phyloP scores from a whole-genome alignment of 345 rosid genomes.

The Ricinus communis region DNA sequence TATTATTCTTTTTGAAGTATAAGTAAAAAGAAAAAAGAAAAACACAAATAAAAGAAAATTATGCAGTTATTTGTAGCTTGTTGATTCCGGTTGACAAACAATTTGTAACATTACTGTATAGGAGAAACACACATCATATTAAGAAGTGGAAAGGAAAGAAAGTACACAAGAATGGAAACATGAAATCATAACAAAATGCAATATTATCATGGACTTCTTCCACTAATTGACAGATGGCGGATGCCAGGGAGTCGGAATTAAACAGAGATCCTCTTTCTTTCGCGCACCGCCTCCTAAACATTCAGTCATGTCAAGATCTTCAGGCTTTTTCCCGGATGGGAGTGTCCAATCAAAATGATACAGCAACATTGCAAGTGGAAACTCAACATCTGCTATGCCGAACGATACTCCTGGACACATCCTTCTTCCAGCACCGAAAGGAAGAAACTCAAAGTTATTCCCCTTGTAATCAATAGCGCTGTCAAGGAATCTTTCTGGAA shows the following conservation, averaged over 20 bases:
- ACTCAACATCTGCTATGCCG: neutral
- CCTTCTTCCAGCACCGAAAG: conserved; percentile 8
- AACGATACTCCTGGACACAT: neutral
- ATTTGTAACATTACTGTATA: too few species aligned
- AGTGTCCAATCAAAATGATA: conserved; percentile 2
- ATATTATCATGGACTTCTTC: too few species aligned
- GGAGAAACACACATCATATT: too few species aligned
- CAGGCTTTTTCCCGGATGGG: neutral
- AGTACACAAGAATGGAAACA: too few species aligned
- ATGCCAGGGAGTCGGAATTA: neutral
- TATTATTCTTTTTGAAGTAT: too few species aligned
- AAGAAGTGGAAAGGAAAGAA: too few species aligned
- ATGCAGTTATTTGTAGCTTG: too few species aligned
- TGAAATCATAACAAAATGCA: too few species aligned
- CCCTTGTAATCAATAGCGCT: conserved; percentile 5
- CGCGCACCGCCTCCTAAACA: neutral
- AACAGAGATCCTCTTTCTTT: neutral
- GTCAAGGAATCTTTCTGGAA: conserved; percentile 1
- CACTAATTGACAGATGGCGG: neutral
- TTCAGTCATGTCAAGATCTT: conserved; percentile 10
- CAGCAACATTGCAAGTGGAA: neutral
- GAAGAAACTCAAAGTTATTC: neutral
- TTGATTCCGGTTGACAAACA: too few species aligned
- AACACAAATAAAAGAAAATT: too few species aligned
- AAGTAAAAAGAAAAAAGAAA: too few species aligned